These are phyloP conservation scores for Trichothecium sympodiale DNA, from an alignment of 2,329 filamentous ascomycete species.

Conservation along the genomic window DNA sequence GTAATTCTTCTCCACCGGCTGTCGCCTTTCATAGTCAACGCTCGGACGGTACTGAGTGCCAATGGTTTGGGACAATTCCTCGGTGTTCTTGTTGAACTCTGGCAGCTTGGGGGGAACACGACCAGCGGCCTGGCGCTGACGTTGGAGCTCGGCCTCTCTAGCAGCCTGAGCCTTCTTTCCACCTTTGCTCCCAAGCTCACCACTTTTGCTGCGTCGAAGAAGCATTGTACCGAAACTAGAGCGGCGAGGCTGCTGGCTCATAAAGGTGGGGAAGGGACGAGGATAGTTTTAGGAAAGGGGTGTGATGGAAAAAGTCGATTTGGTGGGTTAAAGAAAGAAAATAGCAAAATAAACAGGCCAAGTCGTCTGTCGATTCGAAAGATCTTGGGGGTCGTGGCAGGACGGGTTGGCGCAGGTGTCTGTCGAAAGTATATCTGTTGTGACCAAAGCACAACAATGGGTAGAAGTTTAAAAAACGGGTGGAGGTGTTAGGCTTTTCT, in stretches of 20 bases:
- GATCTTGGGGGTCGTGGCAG: too few species aligned
- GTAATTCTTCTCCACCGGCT: conserved; percentile 20
- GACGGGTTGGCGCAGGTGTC: too few species aligned
- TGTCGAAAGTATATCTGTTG: too few species aligned
- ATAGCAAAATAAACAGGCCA: not conserved
- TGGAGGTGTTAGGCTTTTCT: too few species aligned
- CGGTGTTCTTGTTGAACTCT: conserved; percentile 36
- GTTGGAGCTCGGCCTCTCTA: conserved; percentile 38
- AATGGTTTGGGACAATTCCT: conserved; percentile 33
- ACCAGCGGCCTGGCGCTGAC: conserved; percentile 35
- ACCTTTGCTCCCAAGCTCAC: conserved; percentile 48
- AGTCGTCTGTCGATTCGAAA: too few species aligned
- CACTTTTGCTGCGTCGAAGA: conserved; percentile 57
- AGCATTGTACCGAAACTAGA: conserved; percentile 43
- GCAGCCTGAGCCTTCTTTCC: conserved; percentile 48
- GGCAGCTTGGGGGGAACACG: conserved; percentile 40
- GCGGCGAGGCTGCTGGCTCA: conserved; percentile 16
- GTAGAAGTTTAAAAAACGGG: too few species aligned
- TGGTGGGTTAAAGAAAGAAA: conserved; percentile 4
- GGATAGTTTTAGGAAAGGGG: conserved; percentile 17
- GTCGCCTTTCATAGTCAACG: conserved; percentile 11
- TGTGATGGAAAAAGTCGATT: conserved; percentile 11
- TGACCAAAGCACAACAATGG: too few species aligned
- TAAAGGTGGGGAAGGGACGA: conserved; percentile 11
- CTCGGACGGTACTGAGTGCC: conserved; percentile 46